Evolutionary conservation across 371 early-diverging fungal species (phyloP).

Genomic region (Haplosporangium sp.): DNA sequence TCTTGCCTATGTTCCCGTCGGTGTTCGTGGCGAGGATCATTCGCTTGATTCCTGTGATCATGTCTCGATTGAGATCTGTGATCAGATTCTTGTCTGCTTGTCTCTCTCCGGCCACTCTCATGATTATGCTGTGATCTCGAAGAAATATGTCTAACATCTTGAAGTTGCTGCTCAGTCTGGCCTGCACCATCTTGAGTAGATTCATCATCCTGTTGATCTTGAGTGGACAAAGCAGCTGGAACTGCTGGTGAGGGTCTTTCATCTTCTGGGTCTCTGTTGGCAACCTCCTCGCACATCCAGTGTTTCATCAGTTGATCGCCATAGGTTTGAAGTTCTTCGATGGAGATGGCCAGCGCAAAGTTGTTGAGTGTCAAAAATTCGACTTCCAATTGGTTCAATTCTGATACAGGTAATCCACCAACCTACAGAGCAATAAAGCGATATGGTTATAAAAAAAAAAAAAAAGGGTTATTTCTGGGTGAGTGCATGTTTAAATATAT

Average conservation of each 20-base stretch:
- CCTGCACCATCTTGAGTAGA: slow-evolving; percentile 12
- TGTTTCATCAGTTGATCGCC: slow-evolving; percentile 76
- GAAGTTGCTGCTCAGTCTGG: slow-evolving; percentile 16
- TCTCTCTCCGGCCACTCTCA: slow-evolving; percentile 29
- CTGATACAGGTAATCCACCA: slow-evolving; percentile 90
- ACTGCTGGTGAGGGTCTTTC: slow-evolving; percentile 36
- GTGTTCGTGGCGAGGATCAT: slow-evolving; percentile 31
- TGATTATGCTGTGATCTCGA: slow-evolving; percentile 20
- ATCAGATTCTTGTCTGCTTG: slow-evolving; percentile 21
- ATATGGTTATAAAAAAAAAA: no score
- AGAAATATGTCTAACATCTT: slow-evolving; percentile 22
- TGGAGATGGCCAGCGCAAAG: slow-evolving; percentile 80
- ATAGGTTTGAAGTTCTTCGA: slow-evolving; percentile 84
- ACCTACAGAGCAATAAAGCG: slow-evolving; percentile 65
- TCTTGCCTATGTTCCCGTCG: slow-evolving; percentile 16
- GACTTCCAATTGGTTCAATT: slow-evolving; percentile 90
- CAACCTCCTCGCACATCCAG: slow-evolving; percentile 63
- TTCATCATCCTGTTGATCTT: slow-evolving; percentile 21
- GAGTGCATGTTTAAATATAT: not conserved
- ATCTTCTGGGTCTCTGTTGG: slow-evolving; percentile 41
- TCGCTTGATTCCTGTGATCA: slow-evolving; percentile 24
- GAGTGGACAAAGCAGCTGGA: slow-evolving; percentile 32
- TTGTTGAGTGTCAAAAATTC: slow-evolving; percentile 82
- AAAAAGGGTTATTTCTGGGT: not conserved
- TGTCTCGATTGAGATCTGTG: slow-evolving; percentile 19